phyloP scores from a whole-genome alignment of 2,329 filamentous ascomycete genomes.

The Monilinia fructigena region DNA sequence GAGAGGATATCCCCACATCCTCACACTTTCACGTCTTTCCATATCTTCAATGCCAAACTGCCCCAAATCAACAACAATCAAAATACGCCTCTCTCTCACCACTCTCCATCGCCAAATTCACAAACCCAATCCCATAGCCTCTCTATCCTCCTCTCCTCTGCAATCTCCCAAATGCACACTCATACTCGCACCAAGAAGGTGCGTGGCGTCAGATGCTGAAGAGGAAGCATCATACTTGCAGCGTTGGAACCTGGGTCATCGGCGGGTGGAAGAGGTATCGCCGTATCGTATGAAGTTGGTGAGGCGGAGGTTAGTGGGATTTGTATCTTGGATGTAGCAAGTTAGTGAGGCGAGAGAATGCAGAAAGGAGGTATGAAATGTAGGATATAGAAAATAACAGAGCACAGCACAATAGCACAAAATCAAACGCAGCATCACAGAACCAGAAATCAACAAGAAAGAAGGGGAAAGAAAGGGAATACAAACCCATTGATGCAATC shows the following conservation, averaged over 20 bases:
- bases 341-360: not conserved
- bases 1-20: no score
- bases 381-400: no score
- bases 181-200: constrained; percentile 91
- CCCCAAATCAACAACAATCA: constrained; percentile 60
- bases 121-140: constrained; percentile 60
- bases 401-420: no score
- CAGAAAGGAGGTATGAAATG: no score
- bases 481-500: constrained; percentile 86
- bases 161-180: no score
- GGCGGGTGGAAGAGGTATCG: constrained; percentile 42
- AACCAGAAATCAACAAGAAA: not conserved
- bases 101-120: constrained; percentile 51
- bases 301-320: constrained; percentile 72
- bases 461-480: not conserved
- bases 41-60: constrained; percentile 41
- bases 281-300: constrained; percentile 55
- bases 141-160: constrained; percentile 59
- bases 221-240: constrained; percentile 66
- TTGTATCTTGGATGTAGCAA: constrained; percentile 57
- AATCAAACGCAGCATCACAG: not conserved
- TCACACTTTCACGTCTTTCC: no score
- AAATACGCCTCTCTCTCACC: constrained; percentile 56
- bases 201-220: constrained; percentile 78
- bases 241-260: constrained; percentile 6